Conservation (phyloP, 1,284 basidiomycete genomes). For the Melampsora medusae region DNA sequence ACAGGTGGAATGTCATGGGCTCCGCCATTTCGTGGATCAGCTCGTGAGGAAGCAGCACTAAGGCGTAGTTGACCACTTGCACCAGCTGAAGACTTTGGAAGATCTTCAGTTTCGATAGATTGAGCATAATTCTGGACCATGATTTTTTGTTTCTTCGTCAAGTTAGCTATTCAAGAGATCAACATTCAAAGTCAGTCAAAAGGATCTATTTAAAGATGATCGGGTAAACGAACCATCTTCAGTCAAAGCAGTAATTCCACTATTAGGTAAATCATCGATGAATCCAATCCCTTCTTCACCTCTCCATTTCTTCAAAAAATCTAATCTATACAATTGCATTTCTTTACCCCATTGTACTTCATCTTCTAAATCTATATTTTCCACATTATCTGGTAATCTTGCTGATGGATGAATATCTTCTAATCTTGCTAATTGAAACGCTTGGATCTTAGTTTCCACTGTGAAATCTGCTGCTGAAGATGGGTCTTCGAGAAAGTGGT, state of each 20-base stretch:
- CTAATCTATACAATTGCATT: conserved; percentile 39
- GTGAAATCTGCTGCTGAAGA: conserved; percentile 31
- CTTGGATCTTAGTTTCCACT: conserved; percentile 24
- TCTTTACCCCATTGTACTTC: conserved; percentile 44
- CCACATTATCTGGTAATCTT: conserved; percentile 5
- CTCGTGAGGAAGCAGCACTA: conserved; percentile 2
- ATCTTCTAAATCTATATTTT: conserved; percentile 43
- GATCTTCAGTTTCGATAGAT: conserved; percentile 20
- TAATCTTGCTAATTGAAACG: conserved; percentile 24
- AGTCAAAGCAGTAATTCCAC: conserved; percentile 15
- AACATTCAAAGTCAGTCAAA: background rate
- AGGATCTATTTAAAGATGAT: background rate
- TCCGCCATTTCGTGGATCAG: conserved; percentile 22
- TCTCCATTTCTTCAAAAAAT: conserved; percentile 44
- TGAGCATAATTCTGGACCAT: conserved; percentile 44
- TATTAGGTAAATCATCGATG: conserved; percentile 23
- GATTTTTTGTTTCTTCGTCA: conserved; percentile 43
- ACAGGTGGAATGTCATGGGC: conserved; percentile 13
- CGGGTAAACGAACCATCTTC: conserved; percentile 19
- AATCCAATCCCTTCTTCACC: conserved; percentile 45
- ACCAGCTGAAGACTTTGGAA: background rate
- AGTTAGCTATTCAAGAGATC: conserved; percentile 2
- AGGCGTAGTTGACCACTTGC: conserved; percentile 2
- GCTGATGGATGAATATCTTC: conserved; percentile 21
- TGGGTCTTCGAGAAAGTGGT: conserved; percentile 69